Evolutionary conservation across 2,329 filamentous ascomycete species (phyloP), one percentile per base, ranked within the genome.

Genomic region (Coniella lustricola): DNA sequence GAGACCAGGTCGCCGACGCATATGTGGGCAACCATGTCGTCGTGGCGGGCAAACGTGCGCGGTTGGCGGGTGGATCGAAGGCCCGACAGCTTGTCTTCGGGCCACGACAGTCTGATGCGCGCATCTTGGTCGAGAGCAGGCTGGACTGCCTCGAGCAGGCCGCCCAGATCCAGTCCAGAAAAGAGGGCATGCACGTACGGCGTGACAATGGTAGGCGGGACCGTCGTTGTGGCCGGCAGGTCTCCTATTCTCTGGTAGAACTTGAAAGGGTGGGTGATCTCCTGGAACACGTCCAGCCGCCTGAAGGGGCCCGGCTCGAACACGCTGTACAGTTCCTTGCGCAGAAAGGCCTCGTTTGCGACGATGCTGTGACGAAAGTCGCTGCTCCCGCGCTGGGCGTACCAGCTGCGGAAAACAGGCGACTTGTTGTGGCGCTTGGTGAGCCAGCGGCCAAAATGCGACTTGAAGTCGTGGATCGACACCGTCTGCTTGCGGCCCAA

Each of bases 101-200:
- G 39, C 52, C 52, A 54, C 12, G 52, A 54, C 13, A 31, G 32
- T 21, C 36, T 48, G 18, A 37, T 64, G 60, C 10, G 54, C 45
- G 17, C 50, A 40, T 16, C 54, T 13, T 35, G 62, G 57, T 34
- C 3, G 50, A 29, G 34, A 59, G 62, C 1, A 65, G 51, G 56
- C 0, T 65, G 54, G 0, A 67, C 56, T 0, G 56, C 51, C 46
- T 72, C 64, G 5, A 88, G 66, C 2, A 75, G 65, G 2, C 69
- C 60, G 1, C 71, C 77, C 56, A 83, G 85, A 4, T 75, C 75
- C 61, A 88, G 74, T 17, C 82, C 66, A 3, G 71, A 67, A 54
- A 93, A 93, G 47, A 77, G 77, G 3, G 77, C 59, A 51, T 79
- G 75, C 0, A 85, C 76, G 48, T 84, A 87, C 0, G 82, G 78